phyloP scores from a whole-genome alignment of 2,329 filamentous ascomycete species.

The Teratosphaeria nubilosa region DNA sequence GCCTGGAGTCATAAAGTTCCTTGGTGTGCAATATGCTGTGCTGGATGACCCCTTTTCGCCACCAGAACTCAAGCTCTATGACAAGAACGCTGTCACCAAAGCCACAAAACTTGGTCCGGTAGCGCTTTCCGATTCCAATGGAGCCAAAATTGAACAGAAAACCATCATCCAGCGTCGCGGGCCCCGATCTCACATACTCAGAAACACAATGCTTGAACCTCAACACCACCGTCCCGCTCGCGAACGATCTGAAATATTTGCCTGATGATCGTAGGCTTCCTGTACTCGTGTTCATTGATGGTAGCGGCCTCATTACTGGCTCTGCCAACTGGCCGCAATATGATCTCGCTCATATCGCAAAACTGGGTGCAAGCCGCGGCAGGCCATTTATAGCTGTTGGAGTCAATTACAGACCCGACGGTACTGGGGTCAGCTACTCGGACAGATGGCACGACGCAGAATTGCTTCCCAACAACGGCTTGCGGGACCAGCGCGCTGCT shows the following conservation, averaged over 20 bases:
- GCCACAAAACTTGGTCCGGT: constrained; percentile 28
- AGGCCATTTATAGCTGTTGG: constrained; percentile 24
- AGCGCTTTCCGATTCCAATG: constrained; percentile 30
- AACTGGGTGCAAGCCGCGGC: constrained; percentile 37
- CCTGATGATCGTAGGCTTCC: constrained; percentile 30
- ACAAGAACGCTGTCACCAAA: constrained; percentile 17
- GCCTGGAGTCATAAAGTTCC: constrained; percentile 23
- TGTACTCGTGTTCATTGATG: constrained; percentile 45
- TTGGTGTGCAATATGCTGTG: constrained; percentile 31
- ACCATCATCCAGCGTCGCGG: constrained; percentile 35
- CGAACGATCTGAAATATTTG: background rate
- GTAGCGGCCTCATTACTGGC: constrained; percentile 41
- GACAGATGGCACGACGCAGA: constrained; percentile 13
- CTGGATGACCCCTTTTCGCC: constrained; percentile 28
- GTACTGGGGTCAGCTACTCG: constrained; percentile 30
- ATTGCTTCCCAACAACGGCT: constrained; percentile 24
- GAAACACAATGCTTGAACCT: constrained; percentile 40
- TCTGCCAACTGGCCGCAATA: constrained; percentile 39
- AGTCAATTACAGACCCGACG: constrained; percentile 36
- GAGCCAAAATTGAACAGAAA: constrained; percentile 36
- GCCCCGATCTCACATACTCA: constrained; percentile 28
- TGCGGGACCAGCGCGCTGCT: constrained; percentile 41
- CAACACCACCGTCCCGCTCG: constrained; percentile 39
- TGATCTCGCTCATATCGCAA: constrained; percentile 34
- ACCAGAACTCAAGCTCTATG: constrained; percentile 22